Percentiles rank a stretch among this genome's conserved stretches.
phyloP scores from a whole-genome alignment of 257 asterid genomes.

The Scutellaria barbata region DNA sequence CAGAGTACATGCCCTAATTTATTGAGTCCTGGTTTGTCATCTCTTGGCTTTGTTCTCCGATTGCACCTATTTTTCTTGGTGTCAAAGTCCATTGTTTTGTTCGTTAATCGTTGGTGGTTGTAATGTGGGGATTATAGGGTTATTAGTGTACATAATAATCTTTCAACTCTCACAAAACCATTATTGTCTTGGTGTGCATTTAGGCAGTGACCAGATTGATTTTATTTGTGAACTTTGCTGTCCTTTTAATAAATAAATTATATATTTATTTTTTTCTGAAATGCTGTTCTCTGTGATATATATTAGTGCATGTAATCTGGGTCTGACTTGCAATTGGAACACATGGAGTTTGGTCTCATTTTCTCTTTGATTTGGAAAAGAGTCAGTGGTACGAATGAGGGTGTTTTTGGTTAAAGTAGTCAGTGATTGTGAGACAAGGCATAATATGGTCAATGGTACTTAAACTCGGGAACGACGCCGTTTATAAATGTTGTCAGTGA shows the following conservation, averaged over 20 bases:
- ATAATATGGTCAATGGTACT: neutral
- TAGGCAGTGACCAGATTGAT: constrained; percentile 25
- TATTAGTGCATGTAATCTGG: neutral
- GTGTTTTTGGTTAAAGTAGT: constrained; percentile 6
- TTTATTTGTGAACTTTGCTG: constrained; percentile 27
- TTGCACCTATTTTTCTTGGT: constrained; percentile 28
- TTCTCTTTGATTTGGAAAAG: too few species aligned
- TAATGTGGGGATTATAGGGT: constrained; percentile 40
- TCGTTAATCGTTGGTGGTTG: constrained; percentile 28
- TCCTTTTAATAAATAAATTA: constrained; percentile 28
- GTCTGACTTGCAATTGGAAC: too few species aligned
- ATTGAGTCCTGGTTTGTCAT: constrained; percentile 8
- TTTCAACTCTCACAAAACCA: constrained; percentile 27
- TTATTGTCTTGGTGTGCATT: constrained; percentile 36
- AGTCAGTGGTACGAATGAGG: too few species aligned
- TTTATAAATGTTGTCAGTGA: neutral
- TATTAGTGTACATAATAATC: constrained; percentile 43
- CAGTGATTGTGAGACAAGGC: neutral
- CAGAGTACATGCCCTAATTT: constrained; percentile 45
- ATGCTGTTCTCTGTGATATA: neutral
- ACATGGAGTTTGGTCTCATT: too few species aligned
- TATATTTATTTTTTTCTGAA: neutral
- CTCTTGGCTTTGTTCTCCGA: neutral
- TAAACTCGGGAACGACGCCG: neutral
- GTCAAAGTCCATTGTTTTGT: constrained; percentile 41